A percentile compares a stretch with the other conserved stretches of the same genome.
Conservation (phyloP, 495 filamentous ascomycete species). For the Lasiosphaeris hirsuta region DNA sequence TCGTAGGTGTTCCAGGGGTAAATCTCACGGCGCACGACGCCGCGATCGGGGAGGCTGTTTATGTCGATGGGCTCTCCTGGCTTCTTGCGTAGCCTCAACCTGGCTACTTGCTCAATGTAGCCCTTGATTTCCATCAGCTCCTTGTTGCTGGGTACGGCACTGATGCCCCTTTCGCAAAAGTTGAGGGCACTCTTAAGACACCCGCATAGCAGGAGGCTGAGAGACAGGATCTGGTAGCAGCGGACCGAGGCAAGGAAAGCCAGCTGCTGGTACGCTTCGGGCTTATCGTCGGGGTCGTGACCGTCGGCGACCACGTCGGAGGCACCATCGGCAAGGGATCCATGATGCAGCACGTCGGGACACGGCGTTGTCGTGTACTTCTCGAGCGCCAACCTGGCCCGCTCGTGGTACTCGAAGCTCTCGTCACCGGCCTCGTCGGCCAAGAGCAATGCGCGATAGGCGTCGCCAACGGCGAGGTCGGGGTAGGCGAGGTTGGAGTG, state of each 20-base stretch:
- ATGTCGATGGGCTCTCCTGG: slow-evolving; percentile 44
- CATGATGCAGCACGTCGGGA: slow-evolving; percentile 40
- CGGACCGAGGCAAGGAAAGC: slow-evolving; percentile 45
- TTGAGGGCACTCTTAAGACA: slow-evolving; percentile 67
- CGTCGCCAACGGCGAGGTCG: slow-evolving; percentile 85
- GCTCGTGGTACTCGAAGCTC: slow-evolving; percentile 61
- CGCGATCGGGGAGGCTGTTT: slow-evolving; percentile 64
- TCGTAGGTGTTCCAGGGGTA: slow-evolving; percentile 95
- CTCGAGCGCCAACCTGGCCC: slow-evolving; percentile 44
- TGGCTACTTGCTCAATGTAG: slow-evolving; percentile 47
- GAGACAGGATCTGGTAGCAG: slow-evolving; percentile 55
- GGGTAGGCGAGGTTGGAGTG: slow-evolving; percentile 78
- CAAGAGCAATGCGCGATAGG: slow-evolving; percentile 82
- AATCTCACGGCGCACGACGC: slow-evolving; percentile 75
- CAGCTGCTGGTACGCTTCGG: slow-evolving; percentile 31
- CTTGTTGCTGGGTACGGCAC: slow-evolving; percentile 38
- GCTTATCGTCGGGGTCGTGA: slow-evolving; percentile 20
- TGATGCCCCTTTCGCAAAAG: slow-evolving; percentile 57
- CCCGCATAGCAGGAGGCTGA: slow-evolving; percentile 61
- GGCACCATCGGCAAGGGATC: slow-evolving; percentile 35
- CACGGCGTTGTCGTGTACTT: slow-evolving; percentile 27
- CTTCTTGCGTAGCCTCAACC: slow-evolving; percentile 39
- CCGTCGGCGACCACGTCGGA: slow-evolving; percentile 39
- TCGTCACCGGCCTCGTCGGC: slow-evolving; percentile 75
- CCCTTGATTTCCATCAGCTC: slow-evolving; percentile 45